A percentile compares a stretch with the other conserved stretches of the same genome.
Conservation (phyloP, 2,329 filamentous ascomycete genomes). For the Claviceps sp. region DNA sequence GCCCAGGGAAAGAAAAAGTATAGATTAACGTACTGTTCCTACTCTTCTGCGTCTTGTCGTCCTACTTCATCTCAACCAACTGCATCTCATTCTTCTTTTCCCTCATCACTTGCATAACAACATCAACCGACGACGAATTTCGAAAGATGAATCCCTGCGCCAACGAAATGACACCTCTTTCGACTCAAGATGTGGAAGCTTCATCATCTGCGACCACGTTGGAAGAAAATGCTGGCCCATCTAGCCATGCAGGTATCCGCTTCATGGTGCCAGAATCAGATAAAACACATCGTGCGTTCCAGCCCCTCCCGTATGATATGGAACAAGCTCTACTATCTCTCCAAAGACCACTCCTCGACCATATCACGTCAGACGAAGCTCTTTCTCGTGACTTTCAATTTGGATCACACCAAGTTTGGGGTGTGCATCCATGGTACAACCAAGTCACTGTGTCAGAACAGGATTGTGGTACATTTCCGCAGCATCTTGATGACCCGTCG, state of each 20-base stretch:
- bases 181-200: neutral
- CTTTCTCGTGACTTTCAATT: neutral
- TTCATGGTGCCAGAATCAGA: neutral
- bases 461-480: slow-evolving; percentile 4
- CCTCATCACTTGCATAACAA: neutral
- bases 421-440: slow-evolving; percentile 4
- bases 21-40: neutral
- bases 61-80: neutral
- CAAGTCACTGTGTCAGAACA: slow-evolving; percentile 1
- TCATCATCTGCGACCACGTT: neutral
- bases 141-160: slow-evolving; percentile 5
- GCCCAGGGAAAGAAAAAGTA: neutral
- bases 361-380: neutral
- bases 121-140: neutral
- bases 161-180: slow-evolving; percentile 3
- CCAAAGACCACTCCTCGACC: neutral
- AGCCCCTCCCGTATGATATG: neutral
- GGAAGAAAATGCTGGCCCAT: neutral
- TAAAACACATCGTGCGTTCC: neutral
- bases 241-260: neutral
- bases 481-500: neutral
- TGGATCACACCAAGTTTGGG: slow-evolving; percentile 1
- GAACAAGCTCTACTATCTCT: neutral
- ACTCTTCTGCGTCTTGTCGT: neutral
- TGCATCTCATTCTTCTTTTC: neutral